Evolutionary conservation across 1,284 basidiomycete genomes (phyloP).

Genomic region (Paramarasmius palmivorus): DNA sequence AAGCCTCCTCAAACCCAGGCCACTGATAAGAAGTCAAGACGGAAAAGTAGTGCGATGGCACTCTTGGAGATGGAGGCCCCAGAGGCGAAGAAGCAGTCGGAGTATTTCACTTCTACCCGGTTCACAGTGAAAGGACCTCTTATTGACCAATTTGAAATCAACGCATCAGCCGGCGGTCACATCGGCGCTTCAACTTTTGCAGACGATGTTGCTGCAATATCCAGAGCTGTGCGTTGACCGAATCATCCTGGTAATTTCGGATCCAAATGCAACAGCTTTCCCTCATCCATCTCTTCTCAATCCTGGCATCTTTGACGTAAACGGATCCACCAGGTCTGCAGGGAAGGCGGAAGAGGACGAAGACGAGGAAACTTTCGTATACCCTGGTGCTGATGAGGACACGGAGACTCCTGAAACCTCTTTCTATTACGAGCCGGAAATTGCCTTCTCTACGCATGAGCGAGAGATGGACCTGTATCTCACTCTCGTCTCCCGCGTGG

Average conservation of each 20-base stretch:
- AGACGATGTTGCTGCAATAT: constrained; percentile 72
- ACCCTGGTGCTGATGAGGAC: constrained; percentile 51
- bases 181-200: constrained; percentile 79
- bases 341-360: constrained; percentile 35
- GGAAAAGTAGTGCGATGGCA: constrained; percentile 85
- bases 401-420: constrained; percentile 24
- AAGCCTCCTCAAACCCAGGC: constrained; percentile 34
- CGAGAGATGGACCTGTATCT: constrained; percentile 84
- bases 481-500: constrained; percentile 76
- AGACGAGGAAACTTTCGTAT: constrained; percentile 68
- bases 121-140: constrained; percentile 89
- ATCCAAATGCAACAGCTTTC: constrained; percentile 73
- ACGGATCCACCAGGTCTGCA: not conserved
- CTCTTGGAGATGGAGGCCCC: constrained; percentile 83
- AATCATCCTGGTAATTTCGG: constrained; percentile 68
- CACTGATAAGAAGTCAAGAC: constrained; percentile 45
- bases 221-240: constrained; percentile 66
- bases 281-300: constrained; percentile 55
- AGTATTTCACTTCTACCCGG: constrained; percentile 83
- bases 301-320: constrained; percentile 18
- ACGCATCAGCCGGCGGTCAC: constrained; percentile 62
- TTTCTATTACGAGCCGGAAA: constrained; percentile 61
- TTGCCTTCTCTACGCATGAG: constrained; percentile 76
- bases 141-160: constrained; percentile 78
- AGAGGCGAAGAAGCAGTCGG: constrained; percentile 61